A percentile compares a stretch with the other conserved stretches of the same genome.
Conservation (phyloP, 2,329 filamentous ascomycete genomes). For the Colletotrichum magnum region DNA sequence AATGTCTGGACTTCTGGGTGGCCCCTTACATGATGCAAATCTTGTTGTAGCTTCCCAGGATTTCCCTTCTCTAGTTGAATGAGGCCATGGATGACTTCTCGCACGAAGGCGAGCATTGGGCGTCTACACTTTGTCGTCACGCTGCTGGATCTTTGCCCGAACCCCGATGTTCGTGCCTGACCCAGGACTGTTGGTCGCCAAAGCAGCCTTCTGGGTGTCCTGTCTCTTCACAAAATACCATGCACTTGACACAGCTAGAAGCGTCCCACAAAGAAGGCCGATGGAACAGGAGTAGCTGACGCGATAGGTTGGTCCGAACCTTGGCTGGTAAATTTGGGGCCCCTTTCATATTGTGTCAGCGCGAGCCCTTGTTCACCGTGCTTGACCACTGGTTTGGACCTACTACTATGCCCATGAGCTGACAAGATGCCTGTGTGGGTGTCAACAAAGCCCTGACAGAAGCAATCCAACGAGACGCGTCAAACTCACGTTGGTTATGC, state of each 20-base stretch:
- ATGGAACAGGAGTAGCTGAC: constrained; percentile 54
- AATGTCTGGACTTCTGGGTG: no score
- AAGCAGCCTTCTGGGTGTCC: constrained; percentile 18
- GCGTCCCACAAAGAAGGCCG: constrained; percentile 48
- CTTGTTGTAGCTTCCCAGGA: no score
- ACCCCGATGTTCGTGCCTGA: not conserved
- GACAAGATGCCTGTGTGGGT: constrained; percentile 43
- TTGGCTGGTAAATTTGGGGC: constrained; percentile 56
- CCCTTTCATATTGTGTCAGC: constrained; percentile 40
- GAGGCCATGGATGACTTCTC: no score
- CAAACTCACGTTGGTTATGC: constrained; percentile 50
- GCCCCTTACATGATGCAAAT: no score
- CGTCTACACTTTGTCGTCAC: not conserved
- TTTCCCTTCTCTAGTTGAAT: no score
- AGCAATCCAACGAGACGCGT: not conserved
- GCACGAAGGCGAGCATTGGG: no score
- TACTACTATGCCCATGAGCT: constrained; percentile 55
- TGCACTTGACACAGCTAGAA: constrained; percentile 42
- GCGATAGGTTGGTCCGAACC: constrained; percentile 55
- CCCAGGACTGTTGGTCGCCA: not conserved
- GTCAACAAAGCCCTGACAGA: not conserved
- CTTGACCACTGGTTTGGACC: not conserved
- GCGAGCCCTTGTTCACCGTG: not conserved
- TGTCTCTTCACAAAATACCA: constrained; percentile 44
- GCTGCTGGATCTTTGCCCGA: not conserved